Base-by-base conservation (phyloP, 139 green algal species). In the Asterochloris sp. region DNA sequence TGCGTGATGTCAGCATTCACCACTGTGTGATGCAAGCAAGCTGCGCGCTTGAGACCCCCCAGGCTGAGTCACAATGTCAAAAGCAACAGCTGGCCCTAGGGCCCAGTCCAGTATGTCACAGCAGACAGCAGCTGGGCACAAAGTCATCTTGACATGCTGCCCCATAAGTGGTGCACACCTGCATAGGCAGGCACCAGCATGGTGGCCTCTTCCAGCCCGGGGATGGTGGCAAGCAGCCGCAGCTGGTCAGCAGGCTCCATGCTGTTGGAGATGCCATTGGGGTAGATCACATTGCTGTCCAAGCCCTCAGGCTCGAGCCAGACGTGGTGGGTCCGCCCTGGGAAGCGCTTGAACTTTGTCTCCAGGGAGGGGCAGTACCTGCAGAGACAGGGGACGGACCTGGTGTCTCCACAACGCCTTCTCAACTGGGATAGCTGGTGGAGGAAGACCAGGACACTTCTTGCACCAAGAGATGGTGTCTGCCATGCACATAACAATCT, bases 231-330 rank as follows among this genome's bases (percentile, higher is more conserved):
- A 54, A 93, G 80, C 82, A 93, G 76, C 38, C 27, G 64, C 54
- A 78, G 14, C 84, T 93, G 90, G 76, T 90, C 87, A 9, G 84
- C 79, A 21, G 86, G 82, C 73, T 93, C 89, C 82, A 93, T 69
- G 63, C 78, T 86, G 80, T 87, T 88, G 80, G 82, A 89, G 17
- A 93, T 76, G 83, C 90, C 90, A 69, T 91, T 91, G 21, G 90
- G 90, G 82, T 93, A 93, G 29, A 92, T 78, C 28, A 93, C 88
- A 61, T 89, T 28, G 9, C 79, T 88, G 69, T 82, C 74, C 62
- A 92, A 82, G 11, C 88, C 87, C 78, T 93, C 90, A 0, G 90
- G 90, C 85, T 93, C 90, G 61, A 93, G 88, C 90, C 90, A 93
- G 13, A 92, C 85, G 62, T 91, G 88, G 82, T 93, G 90, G 10